phyloP scores from a whole-genome alignment of 495 filamentous ascomycete genomes.

The Melanomma pulvis-pyrius region DNA sequence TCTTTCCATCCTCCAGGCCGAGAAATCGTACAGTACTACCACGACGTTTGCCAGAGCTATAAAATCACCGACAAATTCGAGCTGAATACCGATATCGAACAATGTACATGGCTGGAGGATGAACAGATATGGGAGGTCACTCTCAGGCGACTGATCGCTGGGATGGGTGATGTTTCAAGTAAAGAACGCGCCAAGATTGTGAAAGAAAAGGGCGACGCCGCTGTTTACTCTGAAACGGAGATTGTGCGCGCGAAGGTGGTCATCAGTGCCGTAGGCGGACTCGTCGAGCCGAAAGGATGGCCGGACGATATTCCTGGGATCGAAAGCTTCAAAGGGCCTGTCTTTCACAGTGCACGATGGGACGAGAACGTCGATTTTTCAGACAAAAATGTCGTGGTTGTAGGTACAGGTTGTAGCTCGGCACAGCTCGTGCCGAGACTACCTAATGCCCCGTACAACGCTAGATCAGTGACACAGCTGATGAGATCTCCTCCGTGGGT shows the following conservation, averaged over 20 bases:
- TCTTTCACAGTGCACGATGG: constrained; percentile 44
- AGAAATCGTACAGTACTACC: constrained; percentile 65
- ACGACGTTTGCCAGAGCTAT: constrained; percentile 60
- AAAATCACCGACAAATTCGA: constrained; percentile 63
- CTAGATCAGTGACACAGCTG: constrained; percentile 63
- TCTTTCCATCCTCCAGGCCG: constrained; percentile 56
- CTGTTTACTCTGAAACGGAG: constrained; percentile 38
- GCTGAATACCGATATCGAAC: constrained; percentile 59
- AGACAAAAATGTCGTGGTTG: constrained; percentile 43
- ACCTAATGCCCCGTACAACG: constrained; percentile 42
- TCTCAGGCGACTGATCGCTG: constrained; percentile 38
- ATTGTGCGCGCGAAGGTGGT: constrained; percentile 47
- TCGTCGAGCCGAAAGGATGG: constrained; percentile 57
- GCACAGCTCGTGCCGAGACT: constrained; percentile 42
- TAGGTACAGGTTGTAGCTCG: constrained; percentile 43
- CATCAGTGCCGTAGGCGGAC: constrained; percentile 55
- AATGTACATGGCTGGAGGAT: constrained; percentile 61
- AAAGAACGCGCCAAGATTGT: constrained; percentile 38
- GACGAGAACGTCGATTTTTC: constrained; percentile 38
- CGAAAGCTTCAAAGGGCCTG: constrained; percentile 38
- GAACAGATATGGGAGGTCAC: constrained; percentile 49
- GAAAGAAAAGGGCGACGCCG: constrained; percentile 35
- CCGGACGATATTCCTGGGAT: constrained; percentile 48
- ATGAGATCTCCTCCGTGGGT: constrained; percentile 69
- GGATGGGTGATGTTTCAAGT: constrained; percentile 40